Conservation (phyloP, 2,329 filamentous ascomycete genomes). For the Didymosphaeria variabile region DNA sequence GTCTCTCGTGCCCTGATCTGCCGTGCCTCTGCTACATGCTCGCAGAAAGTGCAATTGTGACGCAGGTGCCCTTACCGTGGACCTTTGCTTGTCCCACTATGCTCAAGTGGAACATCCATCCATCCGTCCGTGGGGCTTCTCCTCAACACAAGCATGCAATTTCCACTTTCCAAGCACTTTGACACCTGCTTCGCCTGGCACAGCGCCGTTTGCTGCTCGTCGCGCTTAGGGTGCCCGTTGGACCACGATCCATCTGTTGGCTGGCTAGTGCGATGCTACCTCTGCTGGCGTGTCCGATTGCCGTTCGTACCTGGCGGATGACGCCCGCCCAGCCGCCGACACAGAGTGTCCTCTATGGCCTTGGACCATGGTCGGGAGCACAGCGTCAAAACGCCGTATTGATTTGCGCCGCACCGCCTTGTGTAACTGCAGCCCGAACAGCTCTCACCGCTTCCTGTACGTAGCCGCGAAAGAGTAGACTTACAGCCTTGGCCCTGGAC, state of each 20-base stretch:
- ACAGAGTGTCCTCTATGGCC: slow-evolving; percentile 12
- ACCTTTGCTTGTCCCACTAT: not conserved
- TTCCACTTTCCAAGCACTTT: not conserved
- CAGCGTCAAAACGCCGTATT: slow-evolving; percentile 38
- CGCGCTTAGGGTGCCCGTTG: slow-evolving; percentile 7
- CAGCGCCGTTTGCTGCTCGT: slow-evolving; percentile 18
- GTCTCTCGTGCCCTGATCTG: slow-evolving; percentile 11
- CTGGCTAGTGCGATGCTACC: slow-evolving; percentile 21
- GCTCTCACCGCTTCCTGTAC: slow-evolving; percentile 43
- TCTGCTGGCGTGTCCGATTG: slow-evolving; percentile 17
- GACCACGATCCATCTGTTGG: slow-evolving; percentile 3
- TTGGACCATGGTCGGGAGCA: slow-evolving; percentile 21
- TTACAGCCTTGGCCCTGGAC: slow-evolving; percentile 31
- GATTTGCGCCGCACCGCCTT: slow-evolving; percentile 41
- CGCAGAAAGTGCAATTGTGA: slow-evolving; percentile 4
- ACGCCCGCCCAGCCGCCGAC: slow-evolving; percentile 29
- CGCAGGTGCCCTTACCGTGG: slow-evolving; percentile 1
- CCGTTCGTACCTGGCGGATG: slow-evolving; percentile 31
- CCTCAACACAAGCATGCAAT: slow-evolving; percentile 7
- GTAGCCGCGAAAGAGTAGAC: slow-evolving; percentile 22
- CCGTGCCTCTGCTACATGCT: slow-evolving; percentile 4
- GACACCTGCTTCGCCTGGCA: slow-evolving; percentile 1
- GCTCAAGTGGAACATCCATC: not conserved
- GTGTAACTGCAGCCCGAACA: slow-evolving; percentile 34
- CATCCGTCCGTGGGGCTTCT: not conserved